Percentiles rank a stretch among this genome's conserved stretches.
phyloP scores from a whole-genome alignment of 345 rosid genomes.

The Eucalyptus curtisii region DNA sequence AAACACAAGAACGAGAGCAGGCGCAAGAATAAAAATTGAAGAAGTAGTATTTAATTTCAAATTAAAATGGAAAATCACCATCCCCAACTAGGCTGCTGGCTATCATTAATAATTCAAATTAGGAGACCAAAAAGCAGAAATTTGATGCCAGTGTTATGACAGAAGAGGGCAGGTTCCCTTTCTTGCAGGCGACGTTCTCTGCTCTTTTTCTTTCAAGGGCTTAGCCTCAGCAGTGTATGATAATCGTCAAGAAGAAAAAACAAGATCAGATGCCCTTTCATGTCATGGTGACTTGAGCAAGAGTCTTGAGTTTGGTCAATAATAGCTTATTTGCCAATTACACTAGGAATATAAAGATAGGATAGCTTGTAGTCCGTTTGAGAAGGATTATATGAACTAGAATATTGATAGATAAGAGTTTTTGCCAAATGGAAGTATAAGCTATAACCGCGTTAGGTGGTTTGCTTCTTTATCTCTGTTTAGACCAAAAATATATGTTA shows the following conservation, averaged over 20 bases:
- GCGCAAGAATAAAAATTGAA: neutral
- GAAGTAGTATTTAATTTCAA: neutral
- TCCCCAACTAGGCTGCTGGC: neutral
- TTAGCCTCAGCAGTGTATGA: neutral
- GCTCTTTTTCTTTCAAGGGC: neutral
- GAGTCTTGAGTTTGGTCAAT: neutral
- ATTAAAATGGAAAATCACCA: neutral
- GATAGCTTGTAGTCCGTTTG: neutral
- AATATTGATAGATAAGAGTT: neutral
- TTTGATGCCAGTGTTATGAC: neutral
- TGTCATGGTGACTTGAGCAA: neutral
- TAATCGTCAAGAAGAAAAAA: neutral
- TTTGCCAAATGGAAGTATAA: neutral
- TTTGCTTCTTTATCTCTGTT: neutral
- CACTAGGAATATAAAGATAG: neutral
- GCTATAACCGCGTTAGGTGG: neutral
- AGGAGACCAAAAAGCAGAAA: neutral
- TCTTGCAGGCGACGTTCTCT: neutral
- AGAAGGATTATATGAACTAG: neutral
- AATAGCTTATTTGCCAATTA: neutral
- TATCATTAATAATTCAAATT: neutral
- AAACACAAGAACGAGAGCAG: neutral
- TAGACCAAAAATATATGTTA: neutral
- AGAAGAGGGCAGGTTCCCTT: neutral
- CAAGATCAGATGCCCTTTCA: neutral